Evolutionary conservation across 371 early-diverging fungal species (phyloP).

Genomic region (Rozella allomycis): DNA sequence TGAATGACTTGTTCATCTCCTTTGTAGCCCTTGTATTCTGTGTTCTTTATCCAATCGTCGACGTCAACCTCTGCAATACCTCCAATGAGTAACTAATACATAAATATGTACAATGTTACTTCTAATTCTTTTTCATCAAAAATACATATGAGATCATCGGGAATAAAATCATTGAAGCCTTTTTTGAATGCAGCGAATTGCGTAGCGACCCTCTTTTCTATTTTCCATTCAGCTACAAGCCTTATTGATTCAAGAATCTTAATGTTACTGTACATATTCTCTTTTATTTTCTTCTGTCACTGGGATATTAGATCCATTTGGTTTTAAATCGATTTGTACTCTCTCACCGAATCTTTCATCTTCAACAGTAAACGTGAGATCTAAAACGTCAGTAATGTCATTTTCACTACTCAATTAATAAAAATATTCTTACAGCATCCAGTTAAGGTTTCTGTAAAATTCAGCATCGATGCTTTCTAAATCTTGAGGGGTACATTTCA

Average conservation of each 20-base stretch:
- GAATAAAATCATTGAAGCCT: constrained; percentile 90
- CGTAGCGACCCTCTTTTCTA: constrained; percentile 63
- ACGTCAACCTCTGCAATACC: constrained; percentile 95
- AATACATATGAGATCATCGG: constrained; percentile 69
- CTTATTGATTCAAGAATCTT: constrained; percentile 9
- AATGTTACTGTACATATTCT: constrained; percentile 62
- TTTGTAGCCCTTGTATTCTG: constrained; percentile 89
- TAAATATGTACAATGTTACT: constrained; percentile 3
- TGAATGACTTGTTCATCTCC: constrained; percentile 83
- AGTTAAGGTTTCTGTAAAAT: constrained; percentile 65
- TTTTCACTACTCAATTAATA: constrained; percentile 35
- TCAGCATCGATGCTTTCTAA: constrained; percentile 92
- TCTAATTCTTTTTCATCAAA: constrained; percentile 96
- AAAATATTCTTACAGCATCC: constrained; percentile 53
- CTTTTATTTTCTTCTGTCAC: constrained; percentile 91
- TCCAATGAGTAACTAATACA: constrained; percentile 58
- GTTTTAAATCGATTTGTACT: constrained; percentile 71
- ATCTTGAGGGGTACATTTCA: constrained; percentile 62
- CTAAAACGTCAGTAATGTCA: constrained; percentile 63
- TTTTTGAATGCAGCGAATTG: constrained; percentile 80
- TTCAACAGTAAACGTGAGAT: constrained; percentile 57
- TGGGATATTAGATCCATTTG: constrained; percentile 65
- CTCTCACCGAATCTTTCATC: constrained; percentile 84
- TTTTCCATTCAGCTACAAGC: constrained; percentile 59
- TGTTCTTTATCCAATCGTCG: constrained; percentile 97